Evolutionary conservation across 441 rosid genomes (phyloP), one percentile per base, ranked within the genome.

Genomic region (Croton laevigatus): DNA sequence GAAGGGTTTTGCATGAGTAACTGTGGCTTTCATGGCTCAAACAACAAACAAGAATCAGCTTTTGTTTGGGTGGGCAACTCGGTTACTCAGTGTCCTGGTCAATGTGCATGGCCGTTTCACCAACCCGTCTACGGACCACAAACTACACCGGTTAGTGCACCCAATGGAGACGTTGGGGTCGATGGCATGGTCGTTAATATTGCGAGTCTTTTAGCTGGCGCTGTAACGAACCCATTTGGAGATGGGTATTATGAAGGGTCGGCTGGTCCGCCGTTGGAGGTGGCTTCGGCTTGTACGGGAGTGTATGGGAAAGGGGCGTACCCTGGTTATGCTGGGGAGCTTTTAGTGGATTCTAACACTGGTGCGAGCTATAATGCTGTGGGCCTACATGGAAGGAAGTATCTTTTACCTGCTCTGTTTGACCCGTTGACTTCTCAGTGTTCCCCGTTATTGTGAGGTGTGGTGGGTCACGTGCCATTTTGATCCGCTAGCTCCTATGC

Each of bases 81-180:
- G 0, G 71, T 16, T 58, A 75, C 27, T 20, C 84, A 81, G 63
- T 81, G 87, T 64, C 87, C 87, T 0, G 83, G 84, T 17, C 80
- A 71, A 65, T 83, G 86, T 42, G 78, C 82, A 0, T 79, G 84
- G 82, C 83, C 85, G 3, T 77, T 80, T 59, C 80, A 79, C 74
- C 81, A 73, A 59, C 83, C 86, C 36, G 78, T 75, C 34, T 78
- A 78, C 74, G 82, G 84, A 8, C 84, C 84, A 22, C 84, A 80
- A 66, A 55, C 68, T 1, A 46, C 65, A 6, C 81, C 84, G 5
- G 77, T 80, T 0, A 70, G 60, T 0, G 79, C 84, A 13, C 82
- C 84, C 0, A 83, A 70, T 52, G 81, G 73, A 8, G 82, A 80
- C 61, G 79, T 79, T 7, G 83, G 84, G 11, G 66, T 67, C 0